Evolutionary conservation across 257 asterid genomes (phyloP).

Genomic region (Plantago major): DNA sequence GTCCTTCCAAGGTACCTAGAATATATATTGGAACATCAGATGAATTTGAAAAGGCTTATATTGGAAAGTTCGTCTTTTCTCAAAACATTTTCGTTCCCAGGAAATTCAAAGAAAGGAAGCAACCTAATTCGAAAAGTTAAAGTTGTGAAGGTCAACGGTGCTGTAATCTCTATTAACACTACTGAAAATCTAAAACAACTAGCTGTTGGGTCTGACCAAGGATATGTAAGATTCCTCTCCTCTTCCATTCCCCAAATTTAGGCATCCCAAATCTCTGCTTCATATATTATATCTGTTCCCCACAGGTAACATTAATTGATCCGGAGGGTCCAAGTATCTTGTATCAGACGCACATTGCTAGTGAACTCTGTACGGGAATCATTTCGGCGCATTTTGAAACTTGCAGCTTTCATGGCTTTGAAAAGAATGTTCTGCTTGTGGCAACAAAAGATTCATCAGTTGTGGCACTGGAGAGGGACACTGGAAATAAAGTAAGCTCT

Average conservation of each 20-base stretch:
- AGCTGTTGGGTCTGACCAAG: constrained; percentile 91
- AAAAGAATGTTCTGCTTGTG: constrained; percentile 62
- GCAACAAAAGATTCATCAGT: constrained; percentile 89
- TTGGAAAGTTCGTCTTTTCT: no score
- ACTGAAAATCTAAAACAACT: constrained; percentile 55
- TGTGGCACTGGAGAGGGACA: constrained; percentile 63
- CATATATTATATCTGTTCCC: constrained; percentile 12
- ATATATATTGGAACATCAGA: neutral
- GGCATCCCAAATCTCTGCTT: neutral
- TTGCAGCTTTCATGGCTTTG: constrained; percentile 83
- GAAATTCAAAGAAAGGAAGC: constrained; percentile 76
- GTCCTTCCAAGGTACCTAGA: constrained; percentile 66
- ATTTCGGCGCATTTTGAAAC: constrained; percentile 65
- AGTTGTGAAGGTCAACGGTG: constrained; percentile 71
- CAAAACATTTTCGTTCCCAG: constrained; percentile 26
- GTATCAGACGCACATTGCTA: constrained; percentile 64
- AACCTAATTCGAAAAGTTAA: constrained; percentile 58
- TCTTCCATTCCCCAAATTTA: neutral
- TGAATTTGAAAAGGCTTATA: neutral
- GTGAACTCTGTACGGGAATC: constrained; percentile 70
- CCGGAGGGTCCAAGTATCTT: constrained; percentile 52
- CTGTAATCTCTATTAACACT: constrained; percentile 49
- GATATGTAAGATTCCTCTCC: constrained; percentile 56
- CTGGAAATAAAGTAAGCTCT: constrained; percentile 66
- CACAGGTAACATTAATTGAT: constrained; percentile 66